Conservation (phyloP, 2,329 filamentous ascomycete genomes). For the Aspergillus felis region DNA sequence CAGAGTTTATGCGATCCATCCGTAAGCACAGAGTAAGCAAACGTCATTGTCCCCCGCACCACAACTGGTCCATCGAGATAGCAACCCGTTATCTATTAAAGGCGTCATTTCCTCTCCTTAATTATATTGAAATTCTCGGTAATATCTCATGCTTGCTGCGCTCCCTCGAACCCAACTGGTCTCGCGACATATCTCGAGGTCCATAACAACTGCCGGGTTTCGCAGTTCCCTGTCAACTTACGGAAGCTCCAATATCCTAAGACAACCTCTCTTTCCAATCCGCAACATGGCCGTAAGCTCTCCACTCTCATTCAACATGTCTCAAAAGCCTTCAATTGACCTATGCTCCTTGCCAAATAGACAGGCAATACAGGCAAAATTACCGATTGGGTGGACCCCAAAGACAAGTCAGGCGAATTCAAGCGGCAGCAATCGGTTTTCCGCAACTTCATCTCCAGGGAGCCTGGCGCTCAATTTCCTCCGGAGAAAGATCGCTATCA, state of each 20-base stretch:
- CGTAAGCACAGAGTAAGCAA: conserved; percentile 23
- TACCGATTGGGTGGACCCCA: conserved; percentile 77
- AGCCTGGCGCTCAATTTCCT: conserved; percentile 69
- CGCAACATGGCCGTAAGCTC: conserved; percentile 34
- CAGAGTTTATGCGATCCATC: conserved; percentile 21
- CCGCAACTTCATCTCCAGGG: conserved; percentile 71
- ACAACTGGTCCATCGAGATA: neutral
- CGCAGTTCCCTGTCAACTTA: conserved; percentile 5
- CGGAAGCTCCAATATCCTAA: conserved; percentile 17
- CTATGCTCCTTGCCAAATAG: conserved; percentile 7
- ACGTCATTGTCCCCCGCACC: conserved; percentile 11
- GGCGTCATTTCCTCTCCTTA: conserved; percentile 11
- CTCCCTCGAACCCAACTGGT: conserved; percentile 18
- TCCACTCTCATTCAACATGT: neutral
- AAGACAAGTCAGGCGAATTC: conserved; percentile 83
- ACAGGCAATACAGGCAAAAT: conserved; percentile 50
- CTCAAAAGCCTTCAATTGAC: neutral
- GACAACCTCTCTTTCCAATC: conserved; percentile 12
- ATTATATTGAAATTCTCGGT: conserved; percentile 1
- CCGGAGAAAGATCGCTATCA: conserved; percentile 89
- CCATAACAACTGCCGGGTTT: conserved; percentile 10
- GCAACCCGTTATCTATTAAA: conserved; percentile 8
- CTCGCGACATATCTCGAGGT: conserved; percentile 17
- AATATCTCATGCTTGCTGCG: conserved; percentile 22
- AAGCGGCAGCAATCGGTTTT: conserved; percentile 83